Base-by-base conservation (phyloP, 805 yeast species). In the Saccharomycopsis babjevae region DNA sequence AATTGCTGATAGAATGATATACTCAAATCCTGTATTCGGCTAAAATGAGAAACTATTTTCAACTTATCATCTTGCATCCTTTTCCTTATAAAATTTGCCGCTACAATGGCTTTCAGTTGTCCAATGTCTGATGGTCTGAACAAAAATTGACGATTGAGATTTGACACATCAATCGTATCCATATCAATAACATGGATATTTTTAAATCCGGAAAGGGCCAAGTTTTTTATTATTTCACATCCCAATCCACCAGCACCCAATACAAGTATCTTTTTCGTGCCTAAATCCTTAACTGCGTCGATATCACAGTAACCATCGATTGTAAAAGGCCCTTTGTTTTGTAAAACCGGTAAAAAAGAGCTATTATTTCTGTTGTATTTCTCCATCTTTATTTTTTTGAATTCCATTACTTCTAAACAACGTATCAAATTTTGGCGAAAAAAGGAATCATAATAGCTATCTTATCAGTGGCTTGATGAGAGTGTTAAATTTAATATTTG, bases 211-310 rank as follows among this genome's bases (percentile, higher is more conserved):
- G 83, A 76, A 38, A 84, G 73, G 1, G 88, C 88, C 58, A 88
- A 74, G 70, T 86, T 80, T 71, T 88, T 88, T 55, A 88, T 72
- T 36, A 88, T 84, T 70, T 88, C 94, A 72, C 96, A 88, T 2
- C 96, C 96, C 28, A 88, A 73, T 0, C 96, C 96, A 0, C 96
- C 96, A 0, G 93, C 93, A 1, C 96, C 96, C 54, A 87, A 79
- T 7, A 82, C 82, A 30, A 76, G 65, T 5, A 75, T 59, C 57
- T 72, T 70, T n/a, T 73, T 66, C 0, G 61, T n/a, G 6, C 50
- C 42, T 10, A 62, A 43, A n/a, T 60, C 54, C 15, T 32, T 36
- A 16, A 46, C 11, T 13, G 52, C 52, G 32, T 55, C 32, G 5
- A 56, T 15, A n/a, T 39, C 50, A 32, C 20, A 3, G 8, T 42